A percentile compares a stretch with the other conserved stretches of the same genome.
Conservation (phyloP, 805 yeast genomes). For the Barnettozyma salicaria region DNA sequence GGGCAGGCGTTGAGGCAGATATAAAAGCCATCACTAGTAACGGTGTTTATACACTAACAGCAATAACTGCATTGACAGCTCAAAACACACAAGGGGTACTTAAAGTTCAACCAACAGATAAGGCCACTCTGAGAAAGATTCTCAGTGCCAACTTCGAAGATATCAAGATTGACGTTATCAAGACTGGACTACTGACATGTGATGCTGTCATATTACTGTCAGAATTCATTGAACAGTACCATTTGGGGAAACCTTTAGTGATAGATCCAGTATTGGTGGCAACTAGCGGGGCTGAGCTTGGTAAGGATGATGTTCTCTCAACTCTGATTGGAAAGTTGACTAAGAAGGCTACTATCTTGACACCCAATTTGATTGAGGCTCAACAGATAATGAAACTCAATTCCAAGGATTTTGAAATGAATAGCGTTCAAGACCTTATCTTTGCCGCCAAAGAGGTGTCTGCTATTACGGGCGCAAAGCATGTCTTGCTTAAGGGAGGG, state of each 20-base stretch:
- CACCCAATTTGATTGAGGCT: conserved; percentile 78
- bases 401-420: conserved; percentile 25
- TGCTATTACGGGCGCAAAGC: conserved; percentile 36
- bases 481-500: conserved; percentile 75
- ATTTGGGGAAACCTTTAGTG: conserved; percentile 37
- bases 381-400: conserved; percentile 31
- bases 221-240: conserved; percentile 29
- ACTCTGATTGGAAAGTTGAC: conserved; percentile 40
- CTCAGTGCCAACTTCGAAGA: conserved; percentile 54
- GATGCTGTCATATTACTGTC: conserved; percentile 46
- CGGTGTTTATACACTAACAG: conserved; percentile 69
- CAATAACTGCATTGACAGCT: conserved; percentile 74
- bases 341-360: conserved; percentile 51
- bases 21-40: conserved; percentile 72
- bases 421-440: conserved; percentile 36
- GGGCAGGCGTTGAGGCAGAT: conserved; percentile 91
- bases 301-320: conserved; percentile 41
- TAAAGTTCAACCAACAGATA: conserved; percentile 37
- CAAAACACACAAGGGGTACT: conserved; percentile 56
- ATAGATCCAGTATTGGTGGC: conserved; percentile 84
- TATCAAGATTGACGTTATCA: conserved; percentile 57
- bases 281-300: conserved; percentile 64
- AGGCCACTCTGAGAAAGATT: conserved; percentile 39
- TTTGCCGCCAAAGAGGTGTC: conserved; percentile 35
- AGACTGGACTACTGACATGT: conserved; percentile 70